Base-by-base conservation (phyloP, 2,329 filamentous ascomycete genomes). In the Amphichorda felina region DNA sequence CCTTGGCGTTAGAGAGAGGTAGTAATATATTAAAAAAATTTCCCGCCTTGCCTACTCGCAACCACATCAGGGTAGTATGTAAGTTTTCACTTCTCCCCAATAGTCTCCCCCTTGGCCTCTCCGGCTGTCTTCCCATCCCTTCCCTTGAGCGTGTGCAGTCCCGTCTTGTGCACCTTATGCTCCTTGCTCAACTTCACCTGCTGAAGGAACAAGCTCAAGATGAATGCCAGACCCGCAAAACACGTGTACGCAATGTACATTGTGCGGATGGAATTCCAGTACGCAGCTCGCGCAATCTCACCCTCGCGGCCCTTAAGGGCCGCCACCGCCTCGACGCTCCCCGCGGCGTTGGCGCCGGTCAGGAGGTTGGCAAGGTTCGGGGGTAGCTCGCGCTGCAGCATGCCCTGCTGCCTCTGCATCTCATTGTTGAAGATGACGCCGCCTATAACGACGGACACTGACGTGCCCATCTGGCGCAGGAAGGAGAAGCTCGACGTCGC, bases 351-450 rank as follows among this genome's bases (percentile, higher is more conserved):
- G 43, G 61, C 58, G n/a, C 77, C 76, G 4, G 71, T 66, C 5
- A 84, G 64, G 17, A 61, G 47, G 4, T 52, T 45, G 1, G 74
- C 74, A 1, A 67, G 56, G 3, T 68, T 15, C 0, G 56, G 56
- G 1, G 70, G 70, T 0, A 83, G 63, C 4, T 67, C 54, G 21
- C 56, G 46, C 16, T 58, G 54, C 21, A 82, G 64, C 8, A 50
- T 48, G 4, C 57, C 48, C 19, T 66, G 61, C 44, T 75, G 70
- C 32, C 61, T 63, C 43, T 73, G 58, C 75, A 86, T 83, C 40
- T 70, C 61, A 51, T 88, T 87, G 56, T 85, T 78, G 59, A 88
- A 87, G 26, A 88, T 70, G 31, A 85, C 80, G n/a, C 80, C 76
- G 17, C 83, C 83, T 27, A 87, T 64, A 2, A 85, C 80, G 35